Conservation (phyloP, 1,284 basidiomycete genomes). For the Sanghuangporus weigelae region DNA sequence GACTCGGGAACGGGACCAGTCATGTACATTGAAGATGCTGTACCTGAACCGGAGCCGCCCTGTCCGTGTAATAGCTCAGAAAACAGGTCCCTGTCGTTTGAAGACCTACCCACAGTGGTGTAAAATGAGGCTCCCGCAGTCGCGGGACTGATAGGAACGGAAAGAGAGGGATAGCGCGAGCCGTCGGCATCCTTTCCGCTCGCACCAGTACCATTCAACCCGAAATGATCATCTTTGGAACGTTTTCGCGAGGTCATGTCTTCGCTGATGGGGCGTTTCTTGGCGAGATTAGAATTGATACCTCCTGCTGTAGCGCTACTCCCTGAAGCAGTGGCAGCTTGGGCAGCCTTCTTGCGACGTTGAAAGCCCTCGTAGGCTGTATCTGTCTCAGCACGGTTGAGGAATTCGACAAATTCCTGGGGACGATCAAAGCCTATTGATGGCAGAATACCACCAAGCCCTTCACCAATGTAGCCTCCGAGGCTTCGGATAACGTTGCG, state of each 20-base stretch:
- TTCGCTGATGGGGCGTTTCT: slow-evolving; percentile 16
- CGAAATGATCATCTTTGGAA: slow-evolving; percentile 2
- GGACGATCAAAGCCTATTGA: slow-evolving; percentile 71
- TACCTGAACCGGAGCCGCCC: slow-evolving; percentile 2
- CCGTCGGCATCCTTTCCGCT: slow-evolving; percentile 8
- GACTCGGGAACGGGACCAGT: slow-evolving; percentile 34
- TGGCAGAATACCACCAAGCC: slow-evolving; percentile 68
- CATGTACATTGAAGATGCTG: slow-evolving; percentile 59
- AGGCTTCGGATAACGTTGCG: slow-evolving; percentile 73
- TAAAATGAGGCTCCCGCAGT: slow-evolving; percentile 29
- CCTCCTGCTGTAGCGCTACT: slow-evolving; percentile 31
- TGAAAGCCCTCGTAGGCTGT: slow-evolving; percentile 88
- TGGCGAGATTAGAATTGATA: slow-evolving; percentile 25
- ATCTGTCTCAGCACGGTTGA: slow-evolving; percentile 84
- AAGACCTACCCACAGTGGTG: slow-evolving; percentile 25
- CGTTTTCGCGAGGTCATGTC: slow-evolving; percentile 17
- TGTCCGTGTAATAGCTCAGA: slow-evolving; percentile 56
- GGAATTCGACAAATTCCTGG: slow-evolving; percentile 71
- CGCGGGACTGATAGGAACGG: slow-evolving; percentile 29
- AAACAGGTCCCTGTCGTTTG: slow-evolving; percentile 49
- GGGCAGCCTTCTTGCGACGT: slow-evolving; percentile 44
- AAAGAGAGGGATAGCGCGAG: slow-evolving; percentile 28
- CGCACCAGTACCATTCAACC: slow-evolving; percentile 2
- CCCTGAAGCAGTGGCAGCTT: slow-evolving; percentile 17
- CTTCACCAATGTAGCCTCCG: slow-evolving; percentile 80